Evolutionary conservation across 345 rosid species (phyloP), one percentile per base, ranked within the genome.

Genomic region (Rhizophora apiculata): DNA sequence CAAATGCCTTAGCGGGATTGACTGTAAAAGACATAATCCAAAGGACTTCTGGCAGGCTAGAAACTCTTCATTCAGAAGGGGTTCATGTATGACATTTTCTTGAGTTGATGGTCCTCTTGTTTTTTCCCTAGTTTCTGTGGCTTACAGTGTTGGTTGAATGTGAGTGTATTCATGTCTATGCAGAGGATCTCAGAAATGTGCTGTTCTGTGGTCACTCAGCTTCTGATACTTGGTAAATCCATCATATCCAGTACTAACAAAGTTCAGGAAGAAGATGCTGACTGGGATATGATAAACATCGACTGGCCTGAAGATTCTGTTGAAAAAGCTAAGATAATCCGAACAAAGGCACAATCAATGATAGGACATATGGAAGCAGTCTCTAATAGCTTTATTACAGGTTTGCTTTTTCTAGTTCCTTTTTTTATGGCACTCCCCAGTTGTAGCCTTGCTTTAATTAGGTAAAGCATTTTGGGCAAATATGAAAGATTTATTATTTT

Each of bases 171-270:
- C 71, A 32, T 74, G n/a, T 20, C 68, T 64, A 26, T 85, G 88
- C 97, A 95, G 99, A 88, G 97, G 76, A 77, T 95, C 65, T 92
- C 99, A 0, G 99, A 95, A 78, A 87, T 95, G 89, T 85, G 94
- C 84, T 87, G 94, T 76, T 82, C 87, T 72, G 96, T 97, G 15
- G 88, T 88, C 69, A 79, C 96, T 64, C 94, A 96, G 64, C 86
- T 96, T 71, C 86, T 90, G 80, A 73, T 80, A 69, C 85, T 92
- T 0, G 94, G 91, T 32, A 92, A 96, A 79, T 92, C 97, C 60
- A 71, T 89, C 77, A 88, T 86, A 76, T 86, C 92, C 62, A 78
- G 74, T 64, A 71, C 84, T 65, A 90, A 84, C 88, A 89, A 85
- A 81, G 82, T 57, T 68, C 81, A 82, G 76, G 89, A 87, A 65